phyloP scores from a whole-genome alignment of 345 rosid species.

The Linum lewisii region DNA sequence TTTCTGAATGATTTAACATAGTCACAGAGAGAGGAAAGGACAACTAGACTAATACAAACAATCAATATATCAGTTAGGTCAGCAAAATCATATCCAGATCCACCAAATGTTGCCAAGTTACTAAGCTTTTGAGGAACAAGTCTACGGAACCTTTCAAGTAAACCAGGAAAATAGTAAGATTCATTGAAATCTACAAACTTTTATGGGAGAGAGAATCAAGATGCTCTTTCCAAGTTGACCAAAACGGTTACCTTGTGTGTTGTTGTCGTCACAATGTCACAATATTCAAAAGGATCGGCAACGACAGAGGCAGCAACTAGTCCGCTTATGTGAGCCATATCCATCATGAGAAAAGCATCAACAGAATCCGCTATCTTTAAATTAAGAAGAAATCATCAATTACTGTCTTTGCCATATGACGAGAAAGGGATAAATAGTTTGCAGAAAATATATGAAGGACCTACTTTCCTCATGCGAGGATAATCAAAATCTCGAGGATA shows the following conservation, averaged over 20 bases:
- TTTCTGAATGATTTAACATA: neutral
- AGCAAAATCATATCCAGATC: neutral
- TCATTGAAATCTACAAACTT: neutral
- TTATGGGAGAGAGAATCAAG: neutral
- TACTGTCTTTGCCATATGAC: neutral
- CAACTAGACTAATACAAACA: neutral
- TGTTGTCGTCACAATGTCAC: constrained; percentile 91
- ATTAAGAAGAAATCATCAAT: constrained; percentile 10
- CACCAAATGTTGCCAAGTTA: neutral
- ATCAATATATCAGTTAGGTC: no score
- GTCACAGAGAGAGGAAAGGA: no score
- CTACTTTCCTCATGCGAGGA: constrained; percentile 89
- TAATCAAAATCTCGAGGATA: constrained; percentile 91
- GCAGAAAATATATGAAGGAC: neutral
- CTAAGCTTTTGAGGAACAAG: neutral
- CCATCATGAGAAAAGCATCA: constrained; percentile 96
- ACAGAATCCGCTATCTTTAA: constrained; percentile 80
- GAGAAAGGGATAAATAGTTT: neutral
- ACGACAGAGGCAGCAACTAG: constrained; percentile 92
- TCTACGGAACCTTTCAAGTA: no score
- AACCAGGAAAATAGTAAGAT: neutral
- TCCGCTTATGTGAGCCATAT: constrained; percentile 97
- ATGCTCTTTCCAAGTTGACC: no score
- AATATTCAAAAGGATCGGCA: constrained; percentile 74
- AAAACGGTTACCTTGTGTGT: constrained; percentile 93